Percentiles rank a stretch among this genome's conserved stretches.
These are phyloP conservation scores for Globisporangium nagaii DNA, from an alignment of 352 stramenopile genomes.

Conservation along the genomic window DNA sequence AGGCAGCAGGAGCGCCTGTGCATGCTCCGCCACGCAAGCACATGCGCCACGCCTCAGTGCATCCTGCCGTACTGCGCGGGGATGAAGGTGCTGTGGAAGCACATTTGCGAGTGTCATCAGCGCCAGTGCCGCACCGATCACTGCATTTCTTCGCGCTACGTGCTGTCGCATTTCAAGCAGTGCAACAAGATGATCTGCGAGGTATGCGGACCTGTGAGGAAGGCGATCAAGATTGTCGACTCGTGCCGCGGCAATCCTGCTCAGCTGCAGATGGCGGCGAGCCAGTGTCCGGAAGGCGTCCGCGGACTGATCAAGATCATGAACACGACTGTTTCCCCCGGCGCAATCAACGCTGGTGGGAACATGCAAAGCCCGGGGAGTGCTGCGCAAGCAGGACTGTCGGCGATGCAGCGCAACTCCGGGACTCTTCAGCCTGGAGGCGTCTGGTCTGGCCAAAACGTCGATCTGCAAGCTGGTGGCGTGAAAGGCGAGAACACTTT, in stretches of 20 bases:
- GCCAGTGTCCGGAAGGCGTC: slow-evolving; percentile 67
- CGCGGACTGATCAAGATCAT: slow-evolving; percentile 86
- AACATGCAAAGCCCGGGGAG: background rate
- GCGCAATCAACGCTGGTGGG: background rate
- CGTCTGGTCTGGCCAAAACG: background rate
- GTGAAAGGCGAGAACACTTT: slow-evolving; percentile 14
- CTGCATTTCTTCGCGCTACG: slow-evolving; percentile 85
- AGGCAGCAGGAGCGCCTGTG: slow-evolving; percentile 82
- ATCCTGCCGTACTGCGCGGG: slow-evolving; percentile 79
- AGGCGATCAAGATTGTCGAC: slow-evolving; percentile 86
- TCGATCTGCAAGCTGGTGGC: slow-evolving; percentile 1
- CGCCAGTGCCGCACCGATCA: slow-evolving; percentile 83
- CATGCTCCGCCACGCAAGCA: slow-evolving; percentile 85
- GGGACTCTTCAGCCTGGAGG: slow-evolving; percentile 7
- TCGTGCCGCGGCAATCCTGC: slow-evolving; percentile 68
- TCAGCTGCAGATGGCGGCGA: slow-evolving; percentile 66
- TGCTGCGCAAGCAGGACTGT: background rate
- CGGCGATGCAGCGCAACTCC: slow-evolving; percentile 9
- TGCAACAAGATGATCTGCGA: slow-evolving; percentile 91
- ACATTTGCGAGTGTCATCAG: slow-evolving; percentile 88
- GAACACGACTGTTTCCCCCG: slow-evolving; percentile 57
- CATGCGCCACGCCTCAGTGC: slow-evolving; percentile 57
- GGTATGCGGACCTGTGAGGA: slow-evolving; percentile 81
- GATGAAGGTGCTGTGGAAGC: slow-evolving; percentile 89
- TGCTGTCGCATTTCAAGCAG: slow-evolving; percentile 88